Evolutionary conservation across 1,284 basidiomycete genomes (phyloP).

Genomic region (Microstroma glucosiphilum): DNA sequence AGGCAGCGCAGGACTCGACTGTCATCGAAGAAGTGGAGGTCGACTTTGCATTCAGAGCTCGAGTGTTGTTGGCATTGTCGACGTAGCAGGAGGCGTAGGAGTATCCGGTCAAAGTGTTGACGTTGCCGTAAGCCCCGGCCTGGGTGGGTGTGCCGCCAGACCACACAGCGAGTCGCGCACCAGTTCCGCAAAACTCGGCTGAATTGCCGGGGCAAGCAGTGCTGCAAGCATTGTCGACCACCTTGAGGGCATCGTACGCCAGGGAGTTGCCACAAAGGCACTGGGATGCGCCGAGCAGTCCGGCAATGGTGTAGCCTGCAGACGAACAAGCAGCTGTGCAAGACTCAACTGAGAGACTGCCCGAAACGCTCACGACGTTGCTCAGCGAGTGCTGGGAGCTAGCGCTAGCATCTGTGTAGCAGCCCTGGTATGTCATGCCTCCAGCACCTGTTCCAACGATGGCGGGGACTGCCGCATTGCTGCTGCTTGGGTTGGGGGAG

Average conservation of each 20-base stretch:
- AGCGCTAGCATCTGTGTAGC: constrained; percentile 5
- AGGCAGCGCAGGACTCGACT: constrained; percentile 60
- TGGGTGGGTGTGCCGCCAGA: constrained; percentile 10
- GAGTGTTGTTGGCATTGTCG: neutral
- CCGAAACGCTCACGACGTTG: neutral
- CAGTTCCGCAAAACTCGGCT: constrained; percentile 48
- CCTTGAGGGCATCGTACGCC: neutral
- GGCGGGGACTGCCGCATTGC: neutral
- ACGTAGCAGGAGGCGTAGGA: constrained; percentile 14
- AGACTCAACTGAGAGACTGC: constrained; percentile 6
- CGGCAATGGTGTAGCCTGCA: constrained; percentile 14
- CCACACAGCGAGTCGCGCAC: constrained; percentile 44
- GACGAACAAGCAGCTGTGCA: constrained; percentile 14
- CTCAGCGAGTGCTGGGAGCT: neutral
- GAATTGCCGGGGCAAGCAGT: constrained; percentile 44
- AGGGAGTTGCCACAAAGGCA: constrained; percentile 47
- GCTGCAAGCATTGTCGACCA: constrained; percentile 28
- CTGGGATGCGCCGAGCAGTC: constrained; percentile 23
- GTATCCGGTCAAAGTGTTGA: constrained; percentile 9
- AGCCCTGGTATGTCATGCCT: constrained; percentile 14
- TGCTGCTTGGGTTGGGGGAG: neutral
- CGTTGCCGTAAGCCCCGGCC: neutral
- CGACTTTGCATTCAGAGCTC: constrained; percentile 4
- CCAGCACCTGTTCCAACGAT: neutral
- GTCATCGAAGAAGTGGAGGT: constrained; percentile 56